Evolutionary conservation across 495 filamentous ascomycete species (phyloP).

Genomic region (Xylaria scruposa): DNA sequence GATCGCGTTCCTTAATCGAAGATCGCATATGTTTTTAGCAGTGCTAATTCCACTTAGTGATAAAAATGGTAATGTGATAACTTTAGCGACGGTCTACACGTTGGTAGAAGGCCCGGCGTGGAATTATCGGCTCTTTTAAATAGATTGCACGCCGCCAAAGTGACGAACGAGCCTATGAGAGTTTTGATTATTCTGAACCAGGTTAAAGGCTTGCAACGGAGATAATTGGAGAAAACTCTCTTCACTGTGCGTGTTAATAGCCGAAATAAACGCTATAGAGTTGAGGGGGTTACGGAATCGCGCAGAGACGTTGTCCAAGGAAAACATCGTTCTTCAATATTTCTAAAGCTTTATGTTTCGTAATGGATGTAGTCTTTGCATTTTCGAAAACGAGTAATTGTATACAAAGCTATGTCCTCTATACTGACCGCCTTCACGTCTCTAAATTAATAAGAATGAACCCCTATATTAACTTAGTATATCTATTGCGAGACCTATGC

Average conservation of each 20-base stretch:
- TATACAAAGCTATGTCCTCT: background rate
- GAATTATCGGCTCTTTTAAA: background rate
- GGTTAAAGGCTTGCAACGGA: background rate
- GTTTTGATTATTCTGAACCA: background rate
- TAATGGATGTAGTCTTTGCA: background rate
- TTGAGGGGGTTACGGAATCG: background rate
- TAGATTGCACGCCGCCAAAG: background rate
- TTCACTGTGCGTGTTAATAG: no score
- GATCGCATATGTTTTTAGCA: background rate
- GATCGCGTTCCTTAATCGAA: background rate
- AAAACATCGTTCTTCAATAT: background rate
- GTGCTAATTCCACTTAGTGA: background rate
- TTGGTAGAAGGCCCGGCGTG: background rate
- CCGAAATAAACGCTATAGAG: background rate
- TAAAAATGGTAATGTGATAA: background rate
- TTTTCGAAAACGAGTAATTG: background rate
- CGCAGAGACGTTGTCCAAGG: background rate
- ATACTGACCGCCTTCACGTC: background rate
- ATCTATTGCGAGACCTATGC: background rate
- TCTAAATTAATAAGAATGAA: background rate
- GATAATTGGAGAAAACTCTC: background rate
- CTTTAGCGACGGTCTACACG: background rate
- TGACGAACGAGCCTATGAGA: background rate
- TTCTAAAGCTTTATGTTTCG: background rate
- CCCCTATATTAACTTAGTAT: background rate